Evolutionary conservation across 1,139 yeast species (phyloP), one percentile per base, ranked within the genome.

Genomic region (Hansenula sp.): DNA sequence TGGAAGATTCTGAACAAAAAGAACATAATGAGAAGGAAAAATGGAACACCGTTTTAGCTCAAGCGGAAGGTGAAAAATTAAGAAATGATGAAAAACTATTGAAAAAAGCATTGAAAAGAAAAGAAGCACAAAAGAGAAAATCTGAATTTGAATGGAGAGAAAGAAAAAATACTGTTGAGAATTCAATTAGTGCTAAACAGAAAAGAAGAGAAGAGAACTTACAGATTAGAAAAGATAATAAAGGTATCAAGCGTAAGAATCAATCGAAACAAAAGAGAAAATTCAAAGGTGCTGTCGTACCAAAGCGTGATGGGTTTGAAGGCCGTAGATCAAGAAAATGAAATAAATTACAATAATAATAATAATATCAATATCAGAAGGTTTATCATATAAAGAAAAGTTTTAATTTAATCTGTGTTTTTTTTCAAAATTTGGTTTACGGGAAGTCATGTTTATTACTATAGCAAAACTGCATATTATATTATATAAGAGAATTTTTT

Each of bases 151-250:
- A 88, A 63, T 89, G 96, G 96, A 77, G 71, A 53, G 96, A 90
- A 44, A 79, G 98, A 57, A 82, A 84, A 65, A 86, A 84, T 57
- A 74, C 76, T 35, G 96, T 93, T 18, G 78, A 79, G 47, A 87
- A 83, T 56, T 81, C 84, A 38, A 84, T 86, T 46, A 77, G 83
- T 39, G 87, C 85, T 15, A 82, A 84, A 57, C 81, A 77, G 46
- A 86, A 87, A 68, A 84, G 93, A 71, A 79, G 96, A 67, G 96
- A 90, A 58, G 96, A 88, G 59, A 93, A 93, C 59, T 72, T 93
- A 64, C 81, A 84, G 61, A 79, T 87, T 36, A 79, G 96, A 65
- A 81, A 77, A 59, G 95, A 84, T 34, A 83, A 84, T 62, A 89
- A 84, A 67, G 93, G 91, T 43, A 77, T 80, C 53, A 78, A 79